A percentile compares a stretch with the other conserved stretches of the same genome.
Conservation (phyloP, 176 grass and related monocot species). For the Carex littledalei region DNA sequence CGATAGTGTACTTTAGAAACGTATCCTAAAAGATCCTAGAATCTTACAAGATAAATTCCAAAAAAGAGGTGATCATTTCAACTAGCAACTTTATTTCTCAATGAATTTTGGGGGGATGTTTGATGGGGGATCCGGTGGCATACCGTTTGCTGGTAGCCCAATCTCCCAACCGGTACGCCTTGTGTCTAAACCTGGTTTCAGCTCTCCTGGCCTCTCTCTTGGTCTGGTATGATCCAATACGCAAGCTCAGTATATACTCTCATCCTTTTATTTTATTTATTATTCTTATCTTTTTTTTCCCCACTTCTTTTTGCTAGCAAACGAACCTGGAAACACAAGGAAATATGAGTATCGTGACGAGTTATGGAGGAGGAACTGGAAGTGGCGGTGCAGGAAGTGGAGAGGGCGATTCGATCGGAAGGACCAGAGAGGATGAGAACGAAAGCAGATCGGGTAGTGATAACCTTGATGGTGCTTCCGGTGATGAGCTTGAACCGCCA, state of each 20-base stretch:
- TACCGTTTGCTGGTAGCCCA: slow-evolving; percentile 41
- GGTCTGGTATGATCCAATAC: slow-evolving; percentile 48
- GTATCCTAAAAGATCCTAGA: background rate
- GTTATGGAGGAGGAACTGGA: slow-evolving; percentile 28
- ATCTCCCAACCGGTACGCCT: slow-evolving; percentile 27
- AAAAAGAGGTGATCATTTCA: slow-evolving; percentile 12
- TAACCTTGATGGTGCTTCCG: slow-evolving; percentile 77
- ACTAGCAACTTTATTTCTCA: background rate
- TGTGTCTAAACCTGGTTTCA: slow-evolving; percentile 28
- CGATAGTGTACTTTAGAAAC: background rate
- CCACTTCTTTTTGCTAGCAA: slow-evolving; percentile 25
- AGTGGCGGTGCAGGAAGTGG: slow-evolving; percentile 34
- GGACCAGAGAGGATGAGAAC: slow-evolving; percentile 77
- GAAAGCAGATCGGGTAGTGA: slow-evolving; percentile 93
- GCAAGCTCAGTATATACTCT: too few species aligned
- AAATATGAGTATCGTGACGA: slow-evolving; percentile 30
- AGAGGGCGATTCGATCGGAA: slow-evolving; percentile 54
- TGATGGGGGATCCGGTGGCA: slow-evolving; percentile 58
- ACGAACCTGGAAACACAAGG: slow-evolving; percentile 50
- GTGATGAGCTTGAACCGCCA: slow-evolving; percentile 65
- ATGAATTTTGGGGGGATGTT: slow-evolving; percentile 97
- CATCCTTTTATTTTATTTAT: background rate
- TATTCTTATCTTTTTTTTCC: background rate
- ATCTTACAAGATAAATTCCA: slow-evolving; percentile 21
- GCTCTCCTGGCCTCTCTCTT: slow-evolving; percentile 68